phyloP scores from a whole-genome alignment of 2,329 filamentous ascomycete genomes.

The Aspergillus chevalieri region DNA sequence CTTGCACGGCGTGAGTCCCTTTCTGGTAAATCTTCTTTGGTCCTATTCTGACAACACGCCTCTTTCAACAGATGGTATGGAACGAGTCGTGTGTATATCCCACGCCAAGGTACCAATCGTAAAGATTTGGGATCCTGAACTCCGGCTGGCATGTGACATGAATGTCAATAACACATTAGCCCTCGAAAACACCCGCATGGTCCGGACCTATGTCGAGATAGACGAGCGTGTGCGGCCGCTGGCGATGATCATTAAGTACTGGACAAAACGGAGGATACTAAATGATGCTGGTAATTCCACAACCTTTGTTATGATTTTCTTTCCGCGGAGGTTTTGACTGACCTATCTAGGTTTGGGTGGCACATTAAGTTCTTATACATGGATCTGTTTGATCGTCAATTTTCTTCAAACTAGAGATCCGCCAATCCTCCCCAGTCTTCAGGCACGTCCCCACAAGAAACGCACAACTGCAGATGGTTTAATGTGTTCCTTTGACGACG shows the following conservation, averaged over 20 bases:
- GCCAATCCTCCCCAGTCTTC: slow-evolving; percentile 77
- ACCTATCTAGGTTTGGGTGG: slow-evolving; percentile 67
- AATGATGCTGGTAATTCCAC: slow-evolving; percentile 81
- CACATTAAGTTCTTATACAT: slow-evolving; percentile 95
- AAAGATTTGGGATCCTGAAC: slow-evolving; percentile 95
- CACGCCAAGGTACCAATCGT: slow-evolving; percentile 97
- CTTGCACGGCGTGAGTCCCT: slow-evolving; percentile 68
- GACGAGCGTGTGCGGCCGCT: slow-evolving; percentile 85
- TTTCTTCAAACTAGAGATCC: slow-evolving; percentile 85
- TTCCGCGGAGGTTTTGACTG: slow-evolving; percentile 12
- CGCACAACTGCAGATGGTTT: slow-evolving; percentile 58
- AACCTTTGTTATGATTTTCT: neutral
- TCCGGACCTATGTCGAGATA: slow-evolving; percentile 90
- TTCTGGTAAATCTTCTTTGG: neutral
- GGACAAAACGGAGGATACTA: slow-evolving; percentile 85
- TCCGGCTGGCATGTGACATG: slow-evolving; percentile 88
- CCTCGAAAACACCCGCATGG: slow-evolving; percentile 95
- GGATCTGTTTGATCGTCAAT: slow-evolving; percentile 97
- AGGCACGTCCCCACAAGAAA: slow-evolving; percentile 63
- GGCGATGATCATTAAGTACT: slow-evolving; percentile 96
- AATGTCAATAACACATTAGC: slow-evolving; percentile 97
- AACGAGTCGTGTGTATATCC: slow-evolving; percentile 89
- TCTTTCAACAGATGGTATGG: slow-evolving; percentile 70
- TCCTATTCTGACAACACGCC: slow-evolving; percentile 7
- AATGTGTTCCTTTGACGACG: slow-evolving; percentile 76